Conservation (phyloP, 1,139 yeast species). For the Barnettozyma hawaiiensis region DNA sequence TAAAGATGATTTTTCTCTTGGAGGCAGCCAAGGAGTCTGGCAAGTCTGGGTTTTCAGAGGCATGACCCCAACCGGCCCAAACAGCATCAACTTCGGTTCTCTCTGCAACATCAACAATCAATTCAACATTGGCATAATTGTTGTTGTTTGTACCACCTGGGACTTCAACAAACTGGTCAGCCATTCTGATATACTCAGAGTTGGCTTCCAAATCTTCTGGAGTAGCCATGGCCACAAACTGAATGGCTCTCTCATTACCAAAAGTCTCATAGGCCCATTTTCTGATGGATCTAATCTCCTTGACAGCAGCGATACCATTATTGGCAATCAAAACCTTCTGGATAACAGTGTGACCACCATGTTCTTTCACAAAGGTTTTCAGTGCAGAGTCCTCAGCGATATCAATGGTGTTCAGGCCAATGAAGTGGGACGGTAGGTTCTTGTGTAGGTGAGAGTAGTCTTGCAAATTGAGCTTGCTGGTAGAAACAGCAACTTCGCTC, state of each 20-base stretch:
- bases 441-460: slow-evolving; percentile 33
- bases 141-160: slow-evolving; percentile 99
- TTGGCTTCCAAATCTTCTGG: slow-evolving; percentile 97
- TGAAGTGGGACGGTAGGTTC: slow-evolving; percentile 61
- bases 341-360: slow-evolving; percentile 95
- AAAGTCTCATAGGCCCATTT: slow-evolving; percentile 99
- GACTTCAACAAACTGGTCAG: slow-evolving; percentile 95
- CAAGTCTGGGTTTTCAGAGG: slow-evolving; percentile 90
- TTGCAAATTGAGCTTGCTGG: slow-evolving; percentile 27
- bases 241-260: slow-evolving; percentile 89
- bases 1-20: slow-evolving; percentile 80
- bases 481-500: slow-evolving; percentile 30
- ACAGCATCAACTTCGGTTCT: slow-evolving; percentile 96
- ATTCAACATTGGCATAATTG: slow-evolving; percentile 95
- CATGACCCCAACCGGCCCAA: slow-evolving; percentile 99
- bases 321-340: slow-evolving; percentile 86
- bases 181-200: slow-evolving; percentile 98
- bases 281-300: slow-evolving; percentile 93
- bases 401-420: slow-evolving; percentile 72
- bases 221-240: slow-evolving; percentile 97
- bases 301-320: slow-evolving; percentile 98
- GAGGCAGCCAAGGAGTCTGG: slow-evolving; percentile 93
- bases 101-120: slow-evolving; percentile 95
- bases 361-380: slow-evolving; percentile 76
- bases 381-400: slow-evolving; percentile 67